These are phyloP conservation scores for Coemansia sp. DNA, from an alignment of 192 early-diverging fungal species.

Conservation along the genomic window DNA sequence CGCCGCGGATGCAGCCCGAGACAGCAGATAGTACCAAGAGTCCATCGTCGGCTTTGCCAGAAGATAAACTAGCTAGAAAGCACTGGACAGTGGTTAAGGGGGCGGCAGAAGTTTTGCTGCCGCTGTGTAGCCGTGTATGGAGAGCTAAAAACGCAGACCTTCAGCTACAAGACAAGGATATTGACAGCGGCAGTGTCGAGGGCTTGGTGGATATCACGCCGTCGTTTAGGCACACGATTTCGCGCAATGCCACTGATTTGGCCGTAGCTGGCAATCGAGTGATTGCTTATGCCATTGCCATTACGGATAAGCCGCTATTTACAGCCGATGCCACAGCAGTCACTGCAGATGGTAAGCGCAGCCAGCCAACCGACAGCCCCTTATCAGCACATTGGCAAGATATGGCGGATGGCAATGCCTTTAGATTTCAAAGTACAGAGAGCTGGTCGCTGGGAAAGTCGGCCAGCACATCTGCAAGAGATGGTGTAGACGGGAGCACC, in stretches of 20 bases:
- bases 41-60: background rate
- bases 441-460: background rate
- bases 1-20: slow-evolving; percentile 1
- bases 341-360: background rate
- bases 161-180: slow-evolving; percentile 5
- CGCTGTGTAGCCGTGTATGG: slow-evolving; percentile 35
- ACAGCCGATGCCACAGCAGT: background rate
- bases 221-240: slow-evolving; percentile 21
- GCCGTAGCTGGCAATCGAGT: slow-evolving; percentile 40
- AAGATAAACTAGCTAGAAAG: slow-evolving; percentile 7
- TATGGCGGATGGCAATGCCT: background rate
- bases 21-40: background rate
- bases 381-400: background rate
- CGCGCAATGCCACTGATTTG: slow-evolving; percentile 30
- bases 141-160: background rate
- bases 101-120: slow-evolving; percentile 29
- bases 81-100: slow-evolving; percentile 44
- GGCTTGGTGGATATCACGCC: slow-evolving; percentile 14
- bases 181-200: slow-evolving; percentile 14
- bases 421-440: background rate
- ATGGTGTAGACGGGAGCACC: background rate
- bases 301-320: slow-evolving; percentile 36
- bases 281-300: slow-evolving; percentile 41
- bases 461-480: no score
- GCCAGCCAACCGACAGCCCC: background rate